Percentiles rank a stretch among this genome's conserved stretches.
These are phyloP conservation scores for Petasospora rhodanensis DNA, from an alignment of 1,139 yeast genomes.

Conservation along the genomic window DNA sequence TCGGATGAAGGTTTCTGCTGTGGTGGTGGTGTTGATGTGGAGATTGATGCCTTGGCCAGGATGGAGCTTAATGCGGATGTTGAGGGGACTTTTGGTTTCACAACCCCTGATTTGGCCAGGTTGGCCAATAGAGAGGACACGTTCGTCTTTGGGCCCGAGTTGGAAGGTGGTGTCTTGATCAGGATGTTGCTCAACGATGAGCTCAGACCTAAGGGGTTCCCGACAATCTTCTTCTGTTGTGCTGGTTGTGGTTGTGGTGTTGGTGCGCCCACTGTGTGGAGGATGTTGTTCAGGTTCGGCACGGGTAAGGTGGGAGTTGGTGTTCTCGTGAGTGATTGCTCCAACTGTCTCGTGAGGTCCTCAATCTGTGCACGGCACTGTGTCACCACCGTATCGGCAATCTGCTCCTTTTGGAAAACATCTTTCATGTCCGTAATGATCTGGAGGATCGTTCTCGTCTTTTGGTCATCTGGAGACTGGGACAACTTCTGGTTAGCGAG, in stretches of 20 bases:
- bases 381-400: too few species aligned
- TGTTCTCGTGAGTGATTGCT: too few species aligned
- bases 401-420: too few species aligned
- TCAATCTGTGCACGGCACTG: too few species aligned
- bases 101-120: conserved; percentile 18
- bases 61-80: conserved; percentile 18
- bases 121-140: conserved; percentile 5
- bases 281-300: conserved; percentile 8
- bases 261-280: conserved; percentile 2
- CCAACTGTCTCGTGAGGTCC: too few species aligned
- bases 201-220: conserved; percentile 1
- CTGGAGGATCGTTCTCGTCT: too few species aligned
- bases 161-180: conserved; percentile 1
- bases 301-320: too few species aligned
- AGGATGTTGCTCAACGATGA: neutral
- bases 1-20: neutral
- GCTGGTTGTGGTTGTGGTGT: conserved; percentile 2
- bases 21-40: conserved; percentile 4
- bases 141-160: neutral
- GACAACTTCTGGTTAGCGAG: too few species aligned
- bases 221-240: neutral
- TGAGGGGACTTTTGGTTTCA: conserved; percentile 15
- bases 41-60: conserved; percentile 7
- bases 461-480: too few species aligned
- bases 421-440: too few species aligned